Percentiles rank a stretch among this genome's conserved stretches.
These are phyloP conservation scores for Nannizziopsis barbatae DNA, from an alignment of 2,329 filamentous ascomycete genomes.

Conservation along the genomic window DNA sequence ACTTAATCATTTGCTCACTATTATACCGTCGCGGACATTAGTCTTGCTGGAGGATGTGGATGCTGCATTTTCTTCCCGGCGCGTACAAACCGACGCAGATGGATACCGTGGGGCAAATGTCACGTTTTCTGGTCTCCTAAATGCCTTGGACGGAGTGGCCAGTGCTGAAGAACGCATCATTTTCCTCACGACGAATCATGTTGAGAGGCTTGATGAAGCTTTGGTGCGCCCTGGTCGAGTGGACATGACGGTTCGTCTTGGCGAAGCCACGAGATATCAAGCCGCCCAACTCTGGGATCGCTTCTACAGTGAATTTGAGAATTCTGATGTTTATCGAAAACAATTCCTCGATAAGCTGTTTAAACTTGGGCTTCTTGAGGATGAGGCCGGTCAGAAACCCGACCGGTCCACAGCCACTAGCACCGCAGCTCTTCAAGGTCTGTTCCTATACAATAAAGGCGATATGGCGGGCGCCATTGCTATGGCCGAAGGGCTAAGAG, in stretches of 20 bases:
- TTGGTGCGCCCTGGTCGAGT: conserved; percentile 83
- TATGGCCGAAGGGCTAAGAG: conserved; percentile 50
- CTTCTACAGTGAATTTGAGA: conserved; percentile 79
- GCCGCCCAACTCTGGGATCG: conserved; percentile 83
- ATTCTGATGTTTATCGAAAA: conserved; percentile 48
- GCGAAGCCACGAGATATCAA: conserved; percentile 76
- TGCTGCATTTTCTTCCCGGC: conserved; percentile 75
- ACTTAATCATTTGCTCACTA: conserved; percentile 72
- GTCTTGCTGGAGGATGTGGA: conserved; percentile 83
- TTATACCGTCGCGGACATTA: conserved; percentile 70
- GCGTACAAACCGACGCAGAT: conserved; percentile 58
- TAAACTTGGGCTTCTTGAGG: conserved; percentile 58
- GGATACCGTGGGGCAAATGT: conserved; percentile 81
- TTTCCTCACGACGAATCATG: conserved; percentile 89
- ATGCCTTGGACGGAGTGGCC: conserved; percentile 80
- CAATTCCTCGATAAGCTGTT: conserved; percentile 61
- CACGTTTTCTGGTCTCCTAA: conserved; percentile 84
- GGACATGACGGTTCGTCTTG: conserved; percentile 83
- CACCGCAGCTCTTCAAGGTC: conserved; percentile 81
- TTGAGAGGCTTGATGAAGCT: conserved; percentile 79
- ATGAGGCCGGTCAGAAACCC: conserved; percentile 39
- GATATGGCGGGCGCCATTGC: conserved; percentile 75
- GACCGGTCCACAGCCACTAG: conserved; percentile 51
- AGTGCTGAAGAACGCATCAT: conserved; percentile 89
- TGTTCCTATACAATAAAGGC: conserved; percentile 93